phyloP scores from a whole-genome alignment of 768 basidiomycete species.

The Leccinum rimulosum region DNA sequence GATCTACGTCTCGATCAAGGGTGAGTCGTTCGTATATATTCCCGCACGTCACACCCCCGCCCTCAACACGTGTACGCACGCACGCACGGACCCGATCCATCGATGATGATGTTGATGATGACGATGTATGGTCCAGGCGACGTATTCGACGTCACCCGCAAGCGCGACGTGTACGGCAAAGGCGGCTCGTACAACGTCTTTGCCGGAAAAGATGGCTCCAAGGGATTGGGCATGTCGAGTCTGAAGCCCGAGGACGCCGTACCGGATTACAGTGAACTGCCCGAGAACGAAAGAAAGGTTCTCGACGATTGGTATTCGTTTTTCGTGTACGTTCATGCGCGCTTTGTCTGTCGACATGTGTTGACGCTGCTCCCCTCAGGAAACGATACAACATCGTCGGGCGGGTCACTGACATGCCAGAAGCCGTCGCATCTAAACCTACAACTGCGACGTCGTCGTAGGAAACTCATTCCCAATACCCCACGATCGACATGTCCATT shows the following conservation, averaged over 20 bases:
- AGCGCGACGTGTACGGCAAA: constrained; percentile 85
- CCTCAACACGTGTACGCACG: not conserved
- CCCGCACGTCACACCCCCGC: not conserved
- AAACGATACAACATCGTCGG: constrained; percentile 91
- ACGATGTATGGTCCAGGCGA: constrained; percentile 43
- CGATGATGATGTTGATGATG: not conserved
- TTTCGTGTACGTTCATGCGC: constrained; percentile 62
- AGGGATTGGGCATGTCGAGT: constrained; percentile 86
- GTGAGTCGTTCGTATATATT: constrained; percentile 44
- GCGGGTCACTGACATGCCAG: constrained; percentile 57
- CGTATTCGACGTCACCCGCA: constrained; percentile 86
- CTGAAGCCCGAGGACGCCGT: constrained; percentile 83
- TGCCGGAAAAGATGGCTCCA: constrained; percentile 92
- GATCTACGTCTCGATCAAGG: constrained; percentile 93
- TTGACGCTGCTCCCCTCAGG: constrained; percentile 32
- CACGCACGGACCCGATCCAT: not conserved
- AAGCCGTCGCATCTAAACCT: constrained; percentile 25
- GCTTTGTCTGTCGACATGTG: not conserved
- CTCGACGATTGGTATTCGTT: constrained; percentile 89
- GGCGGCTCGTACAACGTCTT: constrained; percentile 81
- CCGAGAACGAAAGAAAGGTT: constrained; percentile 70
- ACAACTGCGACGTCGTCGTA: not conserved
- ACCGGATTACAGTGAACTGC: constrained; percentile 77
- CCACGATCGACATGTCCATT: not conserved
- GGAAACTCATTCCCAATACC: not conserved